Conservation (phyloP, 139 green algal species). For the Chlorella sp. region DNA sequence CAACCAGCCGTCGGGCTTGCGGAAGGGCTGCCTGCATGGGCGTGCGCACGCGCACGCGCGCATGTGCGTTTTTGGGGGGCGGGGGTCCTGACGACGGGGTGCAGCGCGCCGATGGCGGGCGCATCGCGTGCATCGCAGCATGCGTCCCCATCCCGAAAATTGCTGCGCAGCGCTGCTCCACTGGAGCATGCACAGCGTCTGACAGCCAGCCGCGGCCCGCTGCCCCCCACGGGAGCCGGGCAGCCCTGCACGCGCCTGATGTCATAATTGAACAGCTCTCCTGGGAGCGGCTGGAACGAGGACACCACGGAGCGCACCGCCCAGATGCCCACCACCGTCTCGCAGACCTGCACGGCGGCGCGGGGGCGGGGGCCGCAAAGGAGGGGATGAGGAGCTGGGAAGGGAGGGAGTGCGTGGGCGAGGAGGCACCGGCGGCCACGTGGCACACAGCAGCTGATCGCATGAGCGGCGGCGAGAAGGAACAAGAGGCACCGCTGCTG, state of each 20-base stretch:
- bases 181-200: background rate
- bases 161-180: background rate
- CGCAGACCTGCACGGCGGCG: conserved; percentile 40
- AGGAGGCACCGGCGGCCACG: too few species aligned
- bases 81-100: background rate
- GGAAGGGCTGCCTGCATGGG: conserved; percentile 53
- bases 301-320: conserved; percentile 44
- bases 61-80: background rate
- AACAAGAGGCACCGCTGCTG: too few species aligned
- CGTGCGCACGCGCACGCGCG: background rate
- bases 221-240: background rate
- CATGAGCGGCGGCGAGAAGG: too few species aligned
- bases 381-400: conserved; percentile 33
- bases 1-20: conserved; percentile 68
- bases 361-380: background rate
- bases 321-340: conserved; percentile 58
- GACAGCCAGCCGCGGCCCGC: background rate
- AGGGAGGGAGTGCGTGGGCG: too few species aligned
- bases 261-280: conserved; percentile 56
- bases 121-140: background rate
- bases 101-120: too few species aligned
- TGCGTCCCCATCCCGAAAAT: background rate
- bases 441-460: too few species aligned
- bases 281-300: conserved; percentile 27
- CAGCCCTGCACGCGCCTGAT: conserved; percentile 7